phyloP scores from a whole-genome alignment of 441 rosid species.

The Populus tomentosa region DNA sequence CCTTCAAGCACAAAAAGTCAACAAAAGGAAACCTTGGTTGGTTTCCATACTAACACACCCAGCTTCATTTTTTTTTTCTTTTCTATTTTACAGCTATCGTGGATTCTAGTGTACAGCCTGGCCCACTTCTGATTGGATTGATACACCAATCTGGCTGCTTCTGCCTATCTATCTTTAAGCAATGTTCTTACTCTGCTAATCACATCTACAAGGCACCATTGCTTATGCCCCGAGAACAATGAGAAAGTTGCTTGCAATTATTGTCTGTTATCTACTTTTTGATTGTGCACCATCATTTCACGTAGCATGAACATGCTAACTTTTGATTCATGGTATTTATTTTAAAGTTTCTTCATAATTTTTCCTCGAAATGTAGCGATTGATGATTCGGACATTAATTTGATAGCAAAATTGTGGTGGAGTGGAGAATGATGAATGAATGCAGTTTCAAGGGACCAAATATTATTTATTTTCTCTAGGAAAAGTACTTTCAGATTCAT shows the following conservation, averaged over 20 bases:
- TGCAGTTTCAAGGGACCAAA: not conserved
- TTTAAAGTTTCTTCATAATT: not conserved
- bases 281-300: constrained; percentile 27
- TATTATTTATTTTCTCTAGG: not conserved
- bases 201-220: constrained; percentile 19
- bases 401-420: not conserved
- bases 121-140: constrained; percentile 54
- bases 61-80: not conserved
- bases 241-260: constrained; percentile 19
- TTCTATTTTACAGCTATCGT: constrained; percentile 60
- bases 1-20: not conserved
- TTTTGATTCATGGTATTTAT: constrained; percentile 8
- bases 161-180: not conserved
- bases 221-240: constrained; percentile 17
- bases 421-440: not conserved
- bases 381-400: not conserved
- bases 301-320: constrained; percentile 18
- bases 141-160: constrained; percentile 4
- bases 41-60: constrained; percentile 15
- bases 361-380: not conserved
- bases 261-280: constrained; percentile 15
- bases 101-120: constrained; percentile 96
- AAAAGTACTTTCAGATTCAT: not conserved
- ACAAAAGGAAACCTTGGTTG: not conserved
- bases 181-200: constrained; percentile 7